Conservation (phyloP, 345 rosid genomes). For the Atalantia buxifolia region DNA sequence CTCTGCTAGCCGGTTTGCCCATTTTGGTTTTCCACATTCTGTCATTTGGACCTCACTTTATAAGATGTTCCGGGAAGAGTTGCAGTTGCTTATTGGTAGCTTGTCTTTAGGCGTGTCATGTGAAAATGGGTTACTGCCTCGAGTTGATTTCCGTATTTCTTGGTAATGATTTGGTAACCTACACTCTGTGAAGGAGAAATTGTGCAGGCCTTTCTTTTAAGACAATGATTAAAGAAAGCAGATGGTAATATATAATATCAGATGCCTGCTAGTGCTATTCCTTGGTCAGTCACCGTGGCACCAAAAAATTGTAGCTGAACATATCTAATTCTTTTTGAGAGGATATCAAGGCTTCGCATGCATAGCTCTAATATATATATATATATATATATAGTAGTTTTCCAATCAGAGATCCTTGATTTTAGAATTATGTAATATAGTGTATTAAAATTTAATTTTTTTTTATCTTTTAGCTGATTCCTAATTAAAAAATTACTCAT, state of each 20-base stretch:
- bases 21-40: neutral
- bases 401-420: too few relatives aligned
- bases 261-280: constrained; percentile 24
- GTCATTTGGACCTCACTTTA: neutral
- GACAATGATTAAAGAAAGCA: neutral
- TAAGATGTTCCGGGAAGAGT: neutral
- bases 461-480: too few relatives aligned
- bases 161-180: constrained; percentile 6
- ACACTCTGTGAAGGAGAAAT: neutral
- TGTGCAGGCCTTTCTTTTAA: neutral
- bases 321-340: neutral
- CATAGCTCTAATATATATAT: too few relatives aligned
- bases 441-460: too few relatives aligned
- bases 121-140: neutral
- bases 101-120: constrained; percentile 11
- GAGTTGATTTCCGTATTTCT: neutral
- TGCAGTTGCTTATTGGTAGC: neutral
- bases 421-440: too few relatives aligned
- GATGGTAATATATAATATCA: too few relatives aligned
- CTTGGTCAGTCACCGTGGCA: constrained; percentile 21
- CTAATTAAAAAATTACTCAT: too few relatives aligned
- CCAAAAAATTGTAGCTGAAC: neutral
- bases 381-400: too few relatives aligned
- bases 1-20: neutral
- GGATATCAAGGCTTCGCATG: too few relatives aligned